phyloP scores from a whole-genome alignment of 805 yeast genomes.

The Kuraishia hungarica region DNA sequence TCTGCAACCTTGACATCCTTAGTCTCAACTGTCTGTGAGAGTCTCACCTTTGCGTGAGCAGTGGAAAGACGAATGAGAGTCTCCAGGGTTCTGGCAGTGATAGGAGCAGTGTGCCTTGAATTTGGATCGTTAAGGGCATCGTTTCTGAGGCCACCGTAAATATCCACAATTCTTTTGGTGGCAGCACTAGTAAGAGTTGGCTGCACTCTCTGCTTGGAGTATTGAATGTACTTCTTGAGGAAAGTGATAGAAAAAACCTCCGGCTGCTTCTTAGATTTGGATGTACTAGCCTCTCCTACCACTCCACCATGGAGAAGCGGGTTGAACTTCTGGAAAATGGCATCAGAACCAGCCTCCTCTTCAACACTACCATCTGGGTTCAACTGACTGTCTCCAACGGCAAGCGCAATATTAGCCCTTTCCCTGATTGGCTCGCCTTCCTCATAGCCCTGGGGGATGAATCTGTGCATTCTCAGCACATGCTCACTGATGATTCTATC shows the following conservation, averaged over 20 bases:
- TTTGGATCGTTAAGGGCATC: constrained; percentile 54
- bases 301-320: constrained; percentile 81
- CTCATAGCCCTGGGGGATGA: constrained; percentile 73
- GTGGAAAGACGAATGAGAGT: constrained; percentile 90
- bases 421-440: constrained; percentile 95
- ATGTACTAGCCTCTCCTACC: constrained; percentile 25
- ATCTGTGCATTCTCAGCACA: constrained; percentile 89
- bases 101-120: constrained; percentile 72
- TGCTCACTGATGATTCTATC: constrained; percentile 91
- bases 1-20: constrained; percentile 85
- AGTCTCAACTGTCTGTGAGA: constrained; percentile 64
- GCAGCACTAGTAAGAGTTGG: constrained; percentile 78
- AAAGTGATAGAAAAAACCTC: constrained; percentile 70
- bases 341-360: constrained; percentile 36
- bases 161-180: constrained; percentile 67
- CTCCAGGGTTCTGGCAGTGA: constrained; percentile 96
- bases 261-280: constrained; percentile 23
- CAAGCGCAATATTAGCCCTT: constrained; percentile 55
- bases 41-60: constrained; percentile 94
- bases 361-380: constrained; percentile 35
- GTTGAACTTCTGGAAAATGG: constrained; percentile 78
- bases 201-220: constrained; percentile 79
- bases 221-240: constrained; percentile 86
- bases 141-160: constrained; percentile 78
- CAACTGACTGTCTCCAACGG: constrained; percentile 61